phyloP scores from a whole-genome alignment of 2,329 filamentous ascomycete genomes.

The Clathrospora elynae region DNA sequence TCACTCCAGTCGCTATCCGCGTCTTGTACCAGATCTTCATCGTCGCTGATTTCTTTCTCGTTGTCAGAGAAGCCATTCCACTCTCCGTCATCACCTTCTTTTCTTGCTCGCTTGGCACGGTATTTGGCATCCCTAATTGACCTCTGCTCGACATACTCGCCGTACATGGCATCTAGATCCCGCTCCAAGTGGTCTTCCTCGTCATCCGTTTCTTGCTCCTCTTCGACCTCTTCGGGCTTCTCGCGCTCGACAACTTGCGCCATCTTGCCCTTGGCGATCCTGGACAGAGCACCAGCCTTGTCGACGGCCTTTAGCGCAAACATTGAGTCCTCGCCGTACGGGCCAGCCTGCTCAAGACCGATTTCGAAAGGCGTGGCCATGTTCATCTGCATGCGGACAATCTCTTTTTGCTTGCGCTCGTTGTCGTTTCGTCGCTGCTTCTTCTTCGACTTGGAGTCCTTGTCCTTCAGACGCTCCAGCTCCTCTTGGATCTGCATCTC shows the following conservation, averaged over 20 bases:
- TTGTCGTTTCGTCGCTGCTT: conserved; percentile 86
- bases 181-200: conserved; percentile 82
- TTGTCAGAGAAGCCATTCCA: conserved; percentile 85
- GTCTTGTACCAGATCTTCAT: conserved; percentile 63
- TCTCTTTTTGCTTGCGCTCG: conserved; percentile 90
- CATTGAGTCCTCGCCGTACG: conserved; percentile 78
- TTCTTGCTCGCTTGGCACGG: conserved; percentile 84
- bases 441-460: conserved; percentile 75
- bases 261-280: conserved; percentile 81
- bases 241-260: conserved; percentile 63
- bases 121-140: conserved; percentile 83
- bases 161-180: conserved; percentile 87
- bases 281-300: conserved; percentile 70
- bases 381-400: conserved; percentile 94
- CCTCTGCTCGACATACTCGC: conserved; percentile 79
- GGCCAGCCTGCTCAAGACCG: conserved; percentile 83
- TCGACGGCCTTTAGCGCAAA: conserved; percentile 85
- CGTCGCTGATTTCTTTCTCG: conserved; percentile 61
- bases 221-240: conserved; percentile 53
- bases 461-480: conserved; percentile 79
- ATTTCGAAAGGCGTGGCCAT: conserved; percentile 97
- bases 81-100: conserved; percentile 73
- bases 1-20: conserved; percentile 68
- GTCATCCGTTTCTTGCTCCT: conserved; percentile 67
- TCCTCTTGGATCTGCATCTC: conserved; percentile 90